A percentile compares a stretch with the other conserved stretches of the same genome.
phyloP scores from a whole-genome alignment of 1,284 basidiomycete genomes.

The Boletus mariae region DNA sequence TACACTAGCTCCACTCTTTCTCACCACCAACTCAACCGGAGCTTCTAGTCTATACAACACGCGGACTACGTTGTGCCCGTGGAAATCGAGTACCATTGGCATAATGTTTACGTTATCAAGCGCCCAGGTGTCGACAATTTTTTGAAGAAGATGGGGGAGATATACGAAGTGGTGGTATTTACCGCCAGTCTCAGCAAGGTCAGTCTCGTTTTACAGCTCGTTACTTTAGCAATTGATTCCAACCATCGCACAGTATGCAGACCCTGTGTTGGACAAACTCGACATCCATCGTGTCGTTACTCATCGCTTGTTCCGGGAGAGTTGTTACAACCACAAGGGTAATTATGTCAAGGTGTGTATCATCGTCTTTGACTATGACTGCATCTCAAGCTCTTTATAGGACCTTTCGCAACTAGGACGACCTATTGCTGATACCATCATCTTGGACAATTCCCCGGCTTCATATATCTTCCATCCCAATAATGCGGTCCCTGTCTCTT shows the following conservation, averaged over 20 bases:
- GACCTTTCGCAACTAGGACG: conserved; percentile 96
- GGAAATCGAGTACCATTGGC: conserved; percentile 96
- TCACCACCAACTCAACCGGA: conserved; percentile 11
- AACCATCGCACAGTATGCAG: conserved; percentile 73
- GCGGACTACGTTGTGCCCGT: conserved; percentile 99
- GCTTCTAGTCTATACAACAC: conserved; percentile 80
- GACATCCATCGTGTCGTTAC: conserved; percentile 89
- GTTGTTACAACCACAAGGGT: conserved; percentile 98
- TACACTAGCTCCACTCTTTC: conserved; percentile 1
- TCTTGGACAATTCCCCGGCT: conserved; percentile 98
- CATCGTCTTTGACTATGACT: conserved; percentile 3
- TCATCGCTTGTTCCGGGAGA: conserved; percentile 97
- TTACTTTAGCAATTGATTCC: neutral
- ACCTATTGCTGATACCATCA: conserved; percentile 90
- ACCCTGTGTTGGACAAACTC: conserved; percentile 96
- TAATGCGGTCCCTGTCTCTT: conserved; percentile 97
- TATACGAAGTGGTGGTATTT: conserved; percentile 98
- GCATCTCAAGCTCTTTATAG: conserved; percentile 40
- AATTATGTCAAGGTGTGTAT: conserved; percentile 94
- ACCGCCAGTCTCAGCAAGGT: conserved; percentile 97
- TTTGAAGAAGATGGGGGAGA: conserved; percentile 94
- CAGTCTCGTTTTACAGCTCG: conserved; percentile 2
- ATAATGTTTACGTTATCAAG: conserved; percentile 99
- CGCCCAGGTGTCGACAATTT: conserved; percentile 97
- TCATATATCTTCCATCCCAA: conserved; percentile 99